Evolutionary conservation across 2,329 filamentous ascomycete species (phyloP), one percentile per base, ranked within the genome.

Genomic region (Aspergillus unguis): DNA sequence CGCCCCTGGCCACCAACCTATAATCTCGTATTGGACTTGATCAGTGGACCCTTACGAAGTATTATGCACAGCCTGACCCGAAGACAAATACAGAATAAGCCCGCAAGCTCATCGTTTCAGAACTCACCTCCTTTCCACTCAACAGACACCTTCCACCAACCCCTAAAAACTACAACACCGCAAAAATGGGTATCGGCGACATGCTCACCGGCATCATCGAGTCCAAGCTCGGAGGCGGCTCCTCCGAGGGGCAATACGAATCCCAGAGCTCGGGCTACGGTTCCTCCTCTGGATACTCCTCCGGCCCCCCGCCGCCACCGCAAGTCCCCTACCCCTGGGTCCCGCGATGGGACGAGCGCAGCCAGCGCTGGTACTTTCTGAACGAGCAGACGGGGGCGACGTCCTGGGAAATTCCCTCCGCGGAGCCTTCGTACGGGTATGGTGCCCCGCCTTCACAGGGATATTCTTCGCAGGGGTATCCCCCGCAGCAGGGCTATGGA

Each of bases 341-440:
- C 41, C 66, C 75, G n/a, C 69, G 70, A 45, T 78, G 73, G 73
- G 71, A 76, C 44, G 63, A 66, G 25, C 66, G 65, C 48, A 68
- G 70, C 25, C 57, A 66, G 35, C 69, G 74, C 58, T 78, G 71
- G 67, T 61, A 73, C 61, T 79, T 71, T 64, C 63, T 78, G 55
- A 79, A 79, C 63, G 66, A 74, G 49, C 66, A 76, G 58, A 78
- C 69, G 25, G 75, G 75, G 36, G 68, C 77, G 60, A 67, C 70
- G 17, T 73, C 65, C 41, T 74, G 68, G 57, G 65, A 76, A 29
- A 63, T 65, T 43, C 74, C 74, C 7, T 61, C 57, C 6, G 60
- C 63, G 32, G 60, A 23, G 29, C 28, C 32, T 26, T 36, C 8
- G 44, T 57, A 60, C 11, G 63, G 61, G 42, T 37, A 43, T 43